Evolutionary conservation across 1,139 yeast genomes (phyloP).

Genomic region (Geotrichum candidum): DNA sequence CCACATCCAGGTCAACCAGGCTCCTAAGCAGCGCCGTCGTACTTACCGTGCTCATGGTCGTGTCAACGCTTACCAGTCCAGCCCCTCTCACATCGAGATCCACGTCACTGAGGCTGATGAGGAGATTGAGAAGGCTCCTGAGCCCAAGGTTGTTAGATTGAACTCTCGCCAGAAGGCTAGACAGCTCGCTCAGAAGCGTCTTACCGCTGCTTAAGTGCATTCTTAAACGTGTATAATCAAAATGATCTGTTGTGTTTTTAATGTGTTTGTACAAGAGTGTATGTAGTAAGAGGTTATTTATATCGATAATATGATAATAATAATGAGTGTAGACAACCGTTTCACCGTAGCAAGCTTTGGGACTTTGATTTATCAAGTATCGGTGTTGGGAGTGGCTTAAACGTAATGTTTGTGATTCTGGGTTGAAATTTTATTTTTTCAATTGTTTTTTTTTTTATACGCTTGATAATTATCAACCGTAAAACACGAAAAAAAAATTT

Average conservation of each 20-base stretch:
- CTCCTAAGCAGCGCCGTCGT: conserved; percentile 99
- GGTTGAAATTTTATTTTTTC: too few relatives aligned
- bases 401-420: too few relatives aligned
- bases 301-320: background rate
- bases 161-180: conserved; percentile 92
- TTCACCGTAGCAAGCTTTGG: background rate
- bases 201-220: conserved; percentile 32
- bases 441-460: too few relatives aligned
- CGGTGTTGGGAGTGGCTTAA: too few relatives aligned
- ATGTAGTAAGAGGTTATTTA: conserved; percentile 10
- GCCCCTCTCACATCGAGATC: conserved; percentile 98
- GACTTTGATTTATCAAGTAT: background rate
- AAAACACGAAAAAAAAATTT: too few relatives aligned
- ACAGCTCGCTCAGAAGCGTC: conserved; percentile 76
- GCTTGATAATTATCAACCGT: too few relatives aligned
- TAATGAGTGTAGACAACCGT: background rate
- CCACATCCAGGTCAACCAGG: conserved; percentile 99
- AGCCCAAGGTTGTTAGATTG: conserved; percentile 58
- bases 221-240: conserved; percentile 4
- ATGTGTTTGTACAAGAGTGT: conserved; percentile 6
- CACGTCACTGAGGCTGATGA: conserved; percentile 94
- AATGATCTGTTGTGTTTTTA: conserved; percentile 8
- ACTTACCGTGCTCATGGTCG: conserved; percentile 99
- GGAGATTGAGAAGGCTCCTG: conserved; percentile 89
- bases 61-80: conserved; percentile 97